Percentiles rank a stretch among this genome's conserved stretches.
phyloP scores from a whole-genome alignment of 2,329 filamentous ascomycete species.

The Ophioceras dolichostomum region DNA sequence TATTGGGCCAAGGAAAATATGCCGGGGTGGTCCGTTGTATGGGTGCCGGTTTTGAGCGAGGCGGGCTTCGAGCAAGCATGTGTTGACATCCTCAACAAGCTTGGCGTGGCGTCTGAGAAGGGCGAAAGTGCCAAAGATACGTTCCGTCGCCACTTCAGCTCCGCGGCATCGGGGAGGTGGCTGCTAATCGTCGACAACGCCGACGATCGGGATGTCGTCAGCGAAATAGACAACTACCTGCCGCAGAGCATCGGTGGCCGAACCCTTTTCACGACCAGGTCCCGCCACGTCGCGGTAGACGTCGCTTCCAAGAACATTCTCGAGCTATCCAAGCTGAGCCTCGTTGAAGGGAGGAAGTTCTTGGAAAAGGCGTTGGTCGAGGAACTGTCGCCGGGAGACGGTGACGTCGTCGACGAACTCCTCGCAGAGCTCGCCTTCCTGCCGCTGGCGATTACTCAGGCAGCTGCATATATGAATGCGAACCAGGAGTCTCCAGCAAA shows the following conservation, averaged over 20 bases:
- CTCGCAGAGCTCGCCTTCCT: conserved; percentile 4
- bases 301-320: conserved; percentile 2
- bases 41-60: conserved; percentile 23
- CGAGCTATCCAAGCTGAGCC: conserved; percentile 2
- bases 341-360: neutral
- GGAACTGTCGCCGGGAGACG: neutral
- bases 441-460: conserved; percentile 8
- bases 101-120: conserved; percentile 22
- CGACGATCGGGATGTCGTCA: conserved; percentile 8
- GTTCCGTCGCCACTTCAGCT: conserved; percentile 8
- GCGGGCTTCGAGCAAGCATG: conserved; percentile 26
- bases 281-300: neutral
- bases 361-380: neutral
- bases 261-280: conserved; percentile 6
- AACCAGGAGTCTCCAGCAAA: conserved; percentile 1
- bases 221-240: conserved; percentile 2
- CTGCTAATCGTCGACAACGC: conserved; percentile 13
- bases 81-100: conserved; percentile 15
- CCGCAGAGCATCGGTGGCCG: conserved; percentile 2
- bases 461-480: conserved; percentile 7
- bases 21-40: conserved; percentile 25
- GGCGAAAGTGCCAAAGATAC: conserved; percentile 3
- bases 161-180: conserved; percentile 10
- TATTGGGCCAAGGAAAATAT: conserved; percentile 19
- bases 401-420: neutral